Evolutionary conservation across 345 rosid genomes (phyloP).

Genomic region (Excoecaria agallocha): DNA sequence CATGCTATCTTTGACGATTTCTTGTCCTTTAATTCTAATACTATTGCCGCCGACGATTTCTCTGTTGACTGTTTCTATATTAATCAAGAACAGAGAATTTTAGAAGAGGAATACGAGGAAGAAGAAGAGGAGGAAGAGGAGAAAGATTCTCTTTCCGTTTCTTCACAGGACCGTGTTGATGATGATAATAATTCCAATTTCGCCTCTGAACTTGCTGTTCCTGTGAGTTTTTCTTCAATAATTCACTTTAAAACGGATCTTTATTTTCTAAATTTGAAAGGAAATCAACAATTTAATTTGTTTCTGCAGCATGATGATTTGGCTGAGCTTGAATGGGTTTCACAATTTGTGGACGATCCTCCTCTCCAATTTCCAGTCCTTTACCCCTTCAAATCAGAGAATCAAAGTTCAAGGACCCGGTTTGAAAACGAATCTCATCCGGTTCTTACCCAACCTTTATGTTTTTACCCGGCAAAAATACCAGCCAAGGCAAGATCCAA

Average conservation of each 20-base stretch:
- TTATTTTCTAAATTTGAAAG: background rate
- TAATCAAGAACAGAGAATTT: background rate
- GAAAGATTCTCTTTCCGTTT: conserved; percentile 40
- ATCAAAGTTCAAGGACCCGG: conserved; percentile 13
- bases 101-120: conserved; percentile 21
- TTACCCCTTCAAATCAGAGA: conserved; percentile 16
- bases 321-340: conserved; percentile 60
- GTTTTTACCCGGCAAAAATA: conserved; percentile 22
- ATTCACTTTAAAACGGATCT: background rate
- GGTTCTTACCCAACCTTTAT: conserved; percentile 8
- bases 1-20: conserved; percentile 41
- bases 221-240: conserved; percentile 23
- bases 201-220: conserved; percentile 35
- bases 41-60: conserved; percentile 49
- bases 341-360: conserved; percentile 54
- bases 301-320: conserved; percentile 38
- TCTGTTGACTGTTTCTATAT: conserved; percentile 59
- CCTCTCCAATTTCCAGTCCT: conserved; percentile 27
- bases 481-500: conserved; percentile 53
- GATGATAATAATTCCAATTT: conserved; percentile 42
- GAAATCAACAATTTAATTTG: background rate
- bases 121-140: conserved; percentile 34
- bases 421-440: conserved; percentile 18
- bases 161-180: conserved; percentile 33
- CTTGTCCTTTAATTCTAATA: conserved; percentile 7